A percentile compares a stretch with the other conserved stretches of the same genome.
These are phyloP conservation scores for Fremontodendron californicum DNA, from an alignment of 345 rosid genomes.

Conservation along the genomic window DNA sequence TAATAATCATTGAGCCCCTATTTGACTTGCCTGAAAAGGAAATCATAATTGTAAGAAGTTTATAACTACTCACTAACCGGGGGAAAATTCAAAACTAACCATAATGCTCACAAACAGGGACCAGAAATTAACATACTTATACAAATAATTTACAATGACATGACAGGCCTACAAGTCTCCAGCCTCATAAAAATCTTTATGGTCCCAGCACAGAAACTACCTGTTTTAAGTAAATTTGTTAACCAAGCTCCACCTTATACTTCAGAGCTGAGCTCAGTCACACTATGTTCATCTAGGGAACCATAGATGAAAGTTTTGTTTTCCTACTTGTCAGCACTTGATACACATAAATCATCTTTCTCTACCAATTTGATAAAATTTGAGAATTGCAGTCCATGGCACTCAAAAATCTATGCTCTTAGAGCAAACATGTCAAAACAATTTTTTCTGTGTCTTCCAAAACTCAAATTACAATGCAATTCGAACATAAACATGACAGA, in stretches of 20 bases:
- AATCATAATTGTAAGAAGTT: background rate
- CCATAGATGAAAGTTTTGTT: background rate
- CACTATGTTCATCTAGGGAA: background rate
- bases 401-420: background rate
- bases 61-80: background rate
- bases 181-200: background rate
- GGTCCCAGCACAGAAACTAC: background rate
- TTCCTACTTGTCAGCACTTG: background rate
- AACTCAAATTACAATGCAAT: background rate
- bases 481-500: background rate
- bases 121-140: background rate
- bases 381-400: background rate
- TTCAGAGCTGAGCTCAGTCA: background rate
- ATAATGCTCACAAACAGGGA: background rate
- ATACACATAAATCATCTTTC: background rate
- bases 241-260: background rate
- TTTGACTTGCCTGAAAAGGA: constrained; percentile 18
- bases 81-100: background rate
- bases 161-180: background rate
- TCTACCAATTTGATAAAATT: background rate
- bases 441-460: background rate
- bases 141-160: background rate
- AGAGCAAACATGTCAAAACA: background rate
- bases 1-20: background rate
- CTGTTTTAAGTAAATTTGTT: background rate